phyloP scores from a whole-genome alignment of 2,329 filamentous ascomycete genomes.

The Shiraia sp. region DNA sequence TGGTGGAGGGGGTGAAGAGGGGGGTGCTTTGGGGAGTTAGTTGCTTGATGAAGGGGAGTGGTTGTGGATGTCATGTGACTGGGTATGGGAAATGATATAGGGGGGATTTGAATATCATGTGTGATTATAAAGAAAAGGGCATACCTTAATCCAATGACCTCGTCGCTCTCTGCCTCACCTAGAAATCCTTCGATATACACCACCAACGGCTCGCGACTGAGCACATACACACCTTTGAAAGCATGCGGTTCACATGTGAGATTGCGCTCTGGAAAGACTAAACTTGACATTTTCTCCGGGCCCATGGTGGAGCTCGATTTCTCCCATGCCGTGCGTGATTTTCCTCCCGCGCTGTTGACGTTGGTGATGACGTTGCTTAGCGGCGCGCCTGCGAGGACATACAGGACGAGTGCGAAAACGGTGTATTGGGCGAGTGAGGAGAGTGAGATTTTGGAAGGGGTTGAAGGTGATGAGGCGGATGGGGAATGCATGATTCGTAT shows the following conservation, averaged over 20 bases:
- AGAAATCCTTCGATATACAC: conserved; percentile 63
- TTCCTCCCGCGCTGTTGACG: background rate
- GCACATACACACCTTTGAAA: conserved; percentile 51
- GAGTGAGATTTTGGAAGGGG: conserved; percentile 10
- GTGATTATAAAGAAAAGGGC: background rate
- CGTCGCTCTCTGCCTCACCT: conserved; percentile 51
- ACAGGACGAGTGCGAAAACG: conserved; percentile 32
- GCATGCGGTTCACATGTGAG: conserved; percentile 45
- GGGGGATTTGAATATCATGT: background rate
- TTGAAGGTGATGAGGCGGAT: conserved; percentile 2
- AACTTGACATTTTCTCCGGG: conserved; percentile 38
- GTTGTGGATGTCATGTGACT: background rate
- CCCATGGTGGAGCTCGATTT: conserved; percentile 7
- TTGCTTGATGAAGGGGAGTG: no score
- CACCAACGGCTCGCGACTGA: conserved; percentile 59
- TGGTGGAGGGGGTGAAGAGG: conserved; percentile 59
- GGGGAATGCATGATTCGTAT: conserved; percentile 1
- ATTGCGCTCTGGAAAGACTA: conserved; percentile 47
- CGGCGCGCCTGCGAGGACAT: conserved; percentile 44
- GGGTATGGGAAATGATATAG: background rate
- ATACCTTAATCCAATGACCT: conserved; percentile 59
- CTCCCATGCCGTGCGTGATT: conserved; percentile 11
- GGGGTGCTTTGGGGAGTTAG: no score
- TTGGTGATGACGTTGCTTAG: conserved; percentile 15
- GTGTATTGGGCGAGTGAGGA: conserved; percentile 36